Evolutionary conservation across 371 early-diverging fungal species (phyloP).

Genomic region (Mycotypha africana): DNA sequence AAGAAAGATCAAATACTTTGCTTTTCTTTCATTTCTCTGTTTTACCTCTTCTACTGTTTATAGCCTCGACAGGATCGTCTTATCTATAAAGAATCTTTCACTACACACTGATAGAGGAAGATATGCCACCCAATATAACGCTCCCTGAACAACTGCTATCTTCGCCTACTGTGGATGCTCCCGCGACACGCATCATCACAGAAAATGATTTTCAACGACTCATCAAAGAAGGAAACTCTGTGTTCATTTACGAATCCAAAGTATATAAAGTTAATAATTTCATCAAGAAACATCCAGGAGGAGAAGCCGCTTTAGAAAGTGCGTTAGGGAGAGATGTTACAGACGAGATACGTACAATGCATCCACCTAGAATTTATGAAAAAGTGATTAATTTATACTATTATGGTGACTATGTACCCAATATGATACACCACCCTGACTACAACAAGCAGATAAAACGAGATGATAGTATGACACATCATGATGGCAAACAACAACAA

Average conservation of each 20-base stretch:
- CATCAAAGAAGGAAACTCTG: conserved; percentile 57
- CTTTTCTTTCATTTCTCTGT: too few species aligned
- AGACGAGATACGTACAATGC: conserved; percentile 84
- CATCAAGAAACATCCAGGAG: conserved; percentile 86
- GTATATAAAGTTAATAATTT: conserved; percentile 87
- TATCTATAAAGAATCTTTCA: too few species aligned
- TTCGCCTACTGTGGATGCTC: too few species aligned
- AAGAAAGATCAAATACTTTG: too few species aligned
- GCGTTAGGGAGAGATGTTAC: conserved; percentile 90
- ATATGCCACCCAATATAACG: conserved; percentile 13
- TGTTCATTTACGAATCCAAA: conserved; percentile 72
- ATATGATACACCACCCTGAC: too few species aligned
- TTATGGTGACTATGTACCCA: conserved; percentile 55
- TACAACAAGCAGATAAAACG: too few species aligned
- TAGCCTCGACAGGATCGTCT: too few species aligned
- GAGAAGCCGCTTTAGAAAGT: conserved; percentile 78
- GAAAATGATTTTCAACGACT: conserved; percentile 36
- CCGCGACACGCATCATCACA: conserved; percentile 20
- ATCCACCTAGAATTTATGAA: conserved; percentile 78
- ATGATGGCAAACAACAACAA: background rate
- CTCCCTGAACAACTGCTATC: conserved; percentile 2
- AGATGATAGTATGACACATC: conserved; percentile 7
- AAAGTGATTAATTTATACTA: conserved; percentile 69
- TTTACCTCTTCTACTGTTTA: too few species aligned
- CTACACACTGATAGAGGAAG: too few species aligned